Evolutionary conservation across 345 rosid genomes (phyloP).

Genomic region (Adansonia digitata): DNA sequence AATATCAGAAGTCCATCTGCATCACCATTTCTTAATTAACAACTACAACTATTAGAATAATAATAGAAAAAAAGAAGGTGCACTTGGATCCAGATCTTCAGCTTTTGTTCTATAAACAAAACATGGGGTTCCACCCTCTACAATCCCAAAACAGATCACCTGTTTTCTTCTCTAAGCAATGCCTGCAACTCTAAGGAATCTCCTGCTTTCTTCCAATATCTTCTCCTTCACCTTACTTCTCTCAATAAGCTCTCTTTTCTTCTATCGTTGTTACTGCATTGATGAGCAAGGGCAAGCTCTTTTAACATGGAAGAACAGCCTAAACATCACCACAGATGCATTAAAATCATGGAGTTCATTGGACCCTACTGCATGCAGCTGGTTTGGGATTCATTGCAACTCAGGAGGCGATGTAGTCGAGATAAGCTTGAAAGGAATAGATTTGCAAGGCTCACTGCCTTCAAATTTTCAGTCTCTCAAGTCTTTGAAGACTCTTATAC

Average conservation of each 20-base stretch:
- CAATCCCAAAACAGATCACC: constrained; percentile 55
- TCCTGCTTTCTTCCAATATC: constrained; percentile 30
- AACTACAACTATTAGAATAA: constrained; percentile 14
- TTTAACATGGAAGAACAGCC: constrained; percentile 65
- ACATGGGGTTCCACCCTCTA: constrained; percentile 73
- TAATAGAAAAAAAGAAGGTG: constrained; percentile 27
- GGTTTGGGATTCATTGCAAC: constrained; percentile 80
- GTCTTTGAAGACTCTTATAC: constrained; percentile 47
- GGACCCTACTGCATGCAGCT: constrained; percentile 57
- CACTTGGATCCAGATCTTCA: constrained; percentile 72
- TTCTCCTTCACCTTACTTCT: constrained; percentile 41
- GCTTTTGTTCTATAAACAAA: constrained; percentile 67
- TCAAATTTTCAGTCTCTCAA: constrained; percentile 51
- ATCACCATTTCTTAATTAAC: constrained; percentile 29
- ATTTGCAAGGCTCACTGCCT: constrained; percentile 66
- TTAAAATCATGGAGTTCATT: constrained; percentile 56
- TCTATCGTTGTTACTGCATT: constrained; percentile 49
- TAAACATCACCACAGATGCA: constrained; percentile 45
- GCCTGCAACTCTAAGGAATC: constrained; percentile 52
- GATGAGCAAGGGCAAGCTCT: constrained; percentile 73
- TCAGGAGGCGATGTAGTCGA: constrained; percentile 44
- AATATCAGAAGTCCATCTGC: constrained; percentile 21
- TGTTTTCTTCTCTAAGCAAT: constrained; percentile 44
- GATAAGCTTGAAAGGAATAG: constrained; percentile 49
- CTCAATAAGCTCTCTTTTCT: constrained; percentile 32